Percentiles rank a stretch among this genome's conserved stretches.
Evolutionary conservation across 495 filamentous ascomycete species (phyloP).

Genomic region (Aspergillus homomorphus): DNA sequence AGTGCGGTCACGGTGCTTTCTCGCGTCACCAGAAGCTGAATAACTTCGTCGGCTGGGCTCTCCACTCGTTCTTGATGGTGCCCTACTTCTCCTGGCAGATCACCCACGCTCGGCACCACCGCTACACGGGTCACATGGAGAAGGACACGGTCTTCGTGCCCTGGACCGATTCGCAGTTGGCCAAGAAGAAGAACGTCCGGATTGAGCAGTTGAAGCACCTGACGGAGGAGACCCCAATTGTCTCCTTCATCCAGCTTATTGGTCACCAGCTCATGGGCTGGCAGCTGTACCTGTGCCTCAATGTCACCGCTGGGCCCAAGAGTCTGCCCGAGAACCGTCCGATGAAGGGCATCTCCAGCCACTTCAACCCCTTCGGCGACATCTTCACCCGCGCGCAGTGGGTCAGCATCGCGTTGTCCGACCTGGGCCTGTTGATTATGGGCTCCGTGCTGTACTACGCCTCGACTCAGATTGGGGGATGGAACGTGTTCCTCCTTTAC

Average conservation of each 20-base stretch:
- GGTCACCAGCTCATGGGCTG: slow-evolving; percentile 56
- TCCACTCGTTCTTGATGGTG: slow-evolving; percentile 63
- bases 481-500: slow-evolving; percentile 51
- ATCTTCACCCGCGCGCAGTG: slow-evolving; percentile 60
- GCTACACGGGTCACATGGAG: slow-evolving; percentile 56
- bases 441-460: slow-evolving; percentile 42
- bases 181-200: slow-evolving; percentile 29
- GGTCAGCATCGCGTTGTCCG: slow-evolving; percentile 54
- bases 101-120: slow-evolving; percentile 71
- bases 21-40: slow-evolving; percentile 59
- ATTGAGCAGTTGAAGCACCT: slow-evolving; percentile 42
- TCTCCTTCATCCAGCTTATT: slow-evolving; percentile 45
- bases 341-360: slow-evolving; percentile 49
- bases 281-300: slow-evolving; percentile 54
- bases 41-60: slow-evolving; percentile 63
- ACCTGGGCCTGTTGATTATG: slow-evolving; percentile 53
- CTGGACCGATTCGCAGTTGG: slow-evolving; percentile 39
- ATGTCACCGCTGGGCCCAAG: slow-evolving; percentile 50
- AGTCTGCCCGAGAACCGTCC: slow-evolving; percentile 41
- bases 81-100: slow-evolving; percentile 78
- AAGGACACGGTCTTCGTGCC: slow-evolving; percentile 61
- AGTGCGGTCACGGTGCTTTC: slow-evolving; percentile 80
- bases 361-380: slow-evolving; percentile 57
- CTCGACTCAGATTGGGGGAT: slow-evolving; percentile 44
- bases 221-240: slow-evolving; percentile 56